A percentile compares a stretch with the other conserved stretches of the same genome.
Evolutionary conservation across 148 eudicot genomes (phyloP).

Genomic region (Fallopia convolvulus): DNA sequence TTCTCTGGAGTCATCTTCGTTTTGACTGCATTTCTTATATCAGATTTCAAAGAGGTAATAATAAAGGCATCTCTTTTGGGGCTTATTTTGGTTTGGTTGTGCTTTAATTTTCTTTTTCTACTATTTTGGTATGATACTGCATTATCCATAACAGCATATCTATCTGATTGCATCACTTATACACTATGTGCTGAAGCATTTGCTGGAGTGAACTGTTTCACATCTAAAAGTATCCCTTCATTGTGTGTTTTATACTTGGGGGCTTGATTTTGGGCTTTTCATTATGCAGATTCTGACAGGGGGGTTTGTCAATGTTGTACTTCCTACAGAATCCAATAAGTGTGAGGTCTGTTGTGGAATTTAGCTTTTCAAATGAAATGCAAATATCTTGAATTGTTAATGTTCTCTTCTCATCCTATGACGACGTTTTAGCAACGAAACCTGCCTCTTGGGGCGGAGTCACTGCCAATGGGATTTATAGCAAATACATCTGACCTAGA

Average conservation of each 20-base stretch:
- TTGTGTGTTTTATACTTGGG: no score
- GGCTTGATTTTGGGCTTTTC: neutral
- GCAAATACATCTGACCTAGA: constrained; percentile 49
- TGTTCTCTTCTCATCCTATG: neutral
- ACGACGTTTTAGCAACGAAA: constrained; percentile 26
- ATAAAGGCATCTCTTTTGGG: neutral
- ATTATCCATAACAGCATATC: no score
- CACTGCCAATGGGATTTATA: constrained; percentile 52
- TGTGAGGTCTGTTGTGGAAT: constrained; percentile 40
- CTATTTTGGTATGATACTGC: no score
- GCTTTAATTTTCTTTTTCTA: no score
- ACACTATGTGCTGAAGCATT: no score
- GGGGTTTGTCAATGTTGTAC: constrained; percentile 16
- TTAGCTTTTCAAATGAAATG: neutral
- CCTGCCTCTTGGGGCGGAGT: constrained; percentile 43
- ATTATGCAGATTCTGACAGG: constrained; percentile 3
- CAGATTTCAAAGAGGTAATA: constrained; percentile 41
- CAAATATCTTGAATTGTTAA: neutral
- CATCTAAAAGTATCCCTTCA: no score
- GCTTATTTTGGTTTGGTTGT: neutral
- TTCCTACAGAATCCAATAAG: constrained; percentile 20
- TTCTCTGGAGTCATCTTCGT: constrained; percentile 39
- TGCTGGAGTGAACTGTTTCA: no score
- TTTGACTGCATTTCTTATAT: constrained; percentile 30
- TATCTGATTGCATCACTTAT: no score